Percentiles rank a stretch among this genome's conserved stretches.
Evolutionary conservation across 2,329 filamentous ascomycete species (phyloP).

Genomic region (Helicocarpus griseus): DNA sequence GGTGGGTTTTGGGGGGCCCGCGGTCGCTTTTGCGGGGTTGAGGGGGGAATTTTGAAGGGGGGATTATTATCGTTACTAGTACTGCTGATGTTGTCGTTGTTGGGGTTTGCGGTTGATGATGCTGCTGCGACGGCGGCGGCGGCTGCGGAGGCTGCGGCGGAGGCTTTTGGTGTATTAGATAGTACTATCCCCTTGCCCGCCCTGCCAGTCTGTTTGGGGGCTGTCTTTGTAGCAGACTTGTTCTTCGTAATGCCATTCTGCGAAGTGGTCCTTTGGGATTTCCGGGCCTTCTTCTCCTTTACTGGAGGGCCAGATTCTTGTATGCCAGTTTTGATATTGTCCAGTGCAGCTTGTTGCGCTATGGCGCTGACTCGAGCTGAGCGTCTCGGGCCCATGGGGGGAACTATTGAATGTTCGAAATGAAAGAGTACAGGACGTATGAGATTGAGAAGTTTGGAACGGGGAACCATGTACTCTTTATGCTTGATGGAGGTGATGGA

Average conservation of each 20-base stretch:
- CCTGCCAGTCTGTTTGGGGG: slow-evolving; percentile 12
- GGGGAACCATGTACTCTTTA: neutral
- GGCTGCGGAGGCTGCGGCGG: neutral
- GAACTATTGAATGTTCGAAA: too few relatives aligned
- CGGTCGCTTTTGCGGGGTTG: slow-evolving; percentile 39
- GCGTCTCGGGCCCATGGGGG: slow-evolving; percentile 44
- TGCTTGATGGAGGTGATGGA: neutral
- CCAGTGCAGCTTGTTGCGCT: slow-evolving; percentile 13
- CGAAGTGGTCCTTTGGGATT: too few relatives aligned
- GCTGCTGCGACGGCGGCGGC: neutral
- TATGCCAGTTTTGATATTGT: slow-evolving; percentile 22
- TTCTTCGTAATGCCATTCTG: neutral
- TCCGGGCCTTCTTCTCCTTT: slow-evolving; percentile 7
- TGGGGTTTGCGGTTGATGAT: slow-evolving; percentile 16
- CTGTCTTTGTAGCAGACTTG: slow-evolving; percentile 9
- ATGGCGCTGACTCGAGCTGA: slow-evolving; percentile 39
- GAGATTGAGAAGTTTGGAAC: neutral
- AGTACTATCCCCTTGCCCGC: slow-evolving; percentile 8
- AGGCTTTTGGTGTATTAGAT: slow-evolving; percentile 7
- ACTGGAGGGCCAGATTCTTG: neutral
- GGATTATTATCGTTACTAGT: slow-evolving; percentile 25
- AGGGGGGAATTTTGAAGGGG: slow-evolving; percentile 38
- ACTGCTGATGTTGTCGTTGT: slow-evolving; percentile 19
- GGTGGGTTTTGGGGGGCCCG: slow-evolving; percentile 28
- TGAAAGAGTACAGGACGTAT: too few relatives aligned